phyloP scores from a whole-genome alignment of 2,329 filamentous ascomycete genomes.

The Penicillium corylophilum region DNA sequence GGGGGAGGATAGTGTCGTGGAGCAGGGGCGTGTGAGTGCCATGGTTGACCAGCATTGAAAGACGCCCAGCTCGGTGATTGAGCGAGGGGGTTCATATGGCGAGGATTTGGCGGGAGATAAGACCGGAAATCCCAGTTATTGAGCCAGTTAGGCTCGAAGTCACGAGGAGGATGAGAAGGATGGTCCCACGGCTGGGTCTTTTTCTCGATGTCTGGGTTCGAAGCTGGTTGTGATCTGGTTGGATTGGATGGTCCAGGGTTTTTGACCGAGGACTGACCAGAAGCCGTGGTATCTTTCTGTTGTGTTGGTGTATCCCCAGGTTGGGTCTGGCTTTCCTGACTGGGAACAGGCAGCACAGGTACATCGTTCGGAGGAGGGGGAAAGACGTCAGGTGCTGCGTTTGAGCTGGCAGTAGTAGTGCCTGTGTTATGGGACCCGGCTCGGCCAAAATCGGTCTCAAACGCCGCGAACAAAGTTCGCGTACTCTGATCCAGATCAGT shows the following conservation, averaged over 20 bases:
- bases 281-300: not conserved
- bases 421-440: conserved; percentile 6
- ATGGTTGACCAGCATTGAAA: not conserved
- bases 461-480: conserved; percentile 37
- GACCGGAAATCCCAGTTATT: too few species aligned
- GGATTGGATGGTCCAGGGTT: not conserved
- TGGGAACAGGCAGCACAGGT: not conserved
- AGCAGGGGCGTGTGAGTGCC: not conserved
- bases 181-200: not conserved
- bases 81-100: not conserved
- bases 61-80: not conserved
- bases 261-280: not conserved
- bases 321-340: not conserved
- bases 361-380: not conserved
- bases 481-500: conserved; percentile 43
- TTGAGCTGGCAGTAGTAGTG: conserved; percentile 6
- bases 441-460: conserved; percentile 36
- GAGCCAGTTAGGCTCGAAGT: not conserved
- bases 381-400: not conserved
- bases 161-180: not conserved
- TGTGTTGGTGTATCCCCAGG: not conserved
- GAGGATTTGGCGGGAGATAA: not conserved
- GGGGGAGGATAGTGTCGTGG: not conserved
- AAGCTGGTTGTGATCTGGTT: not conserved
- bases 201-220: not conserved